Conservation (phyloP, 345 rosid species). For the Pugionium dolabratum region DNA sequence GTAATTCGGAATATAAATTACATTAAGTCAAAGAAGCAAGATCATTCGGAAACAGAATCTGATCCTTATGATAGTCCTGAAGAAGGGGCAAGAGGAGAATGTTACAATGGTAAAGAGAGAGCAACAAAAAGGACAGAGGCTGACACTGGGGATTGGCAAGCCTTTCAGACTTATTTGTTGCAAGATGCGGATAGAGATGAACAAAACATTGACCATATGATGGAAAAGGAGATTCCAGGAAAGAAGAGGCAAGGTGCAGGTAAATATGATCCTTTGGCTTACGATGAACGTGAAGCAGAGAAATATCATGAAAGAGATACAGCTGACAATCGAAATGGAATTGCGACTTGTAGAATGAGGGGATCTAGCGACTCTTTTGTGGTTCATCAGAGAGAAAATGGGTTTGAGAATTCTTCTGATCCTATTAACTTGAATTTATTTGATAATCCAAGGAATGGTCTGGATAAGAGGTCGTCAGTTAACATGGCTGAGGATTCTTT, state of each 20-base stretch:
- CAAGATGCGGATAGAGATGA: slow-evolving; percentile 81
- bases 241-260: slow-evolving; percentile 51
- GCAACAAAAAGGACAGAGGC: slow-evolving; percentile 48
- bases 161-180: slow-evolving; percentile 76
- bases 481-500: slow-evolving; percentile 76
- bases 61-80: slow-evolving; percentile 55
- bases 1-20: slow-evolving; percentile 87
- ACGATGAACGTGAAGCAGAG: slow-evolving; percentile 49
- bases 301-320: slow-evolving; percentile 49
- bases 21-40: slow-evolving; percentile 64
- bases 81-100: slow-evolving; percentile 44
- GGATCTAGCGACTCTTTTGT: slow-evolving; percentile 56
- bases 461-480: slow-evolving; percentile 50
- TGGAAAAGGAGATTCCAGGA: slow-evolving; percentile 59
- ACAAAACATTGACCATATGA: slow-evolving; percentile 45
- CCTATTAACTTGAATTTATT: slow-evolving; percentile 53
- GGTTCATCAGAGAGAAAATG: slow-evolving; percentile 47
- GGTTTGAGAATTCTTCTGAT: slow-evolving; percentile 48
- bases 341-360: slow-evolving; percentile 45
- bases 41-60: slow-evolving; percentile 58
- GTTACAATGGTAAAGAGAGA: slow-evolving; percentile 48
- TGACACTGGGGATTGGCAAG: slow-evolving; percentile 82
- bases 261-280: slow-evolving; percentile 61
- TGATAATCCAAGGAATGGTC: slow-evolving; percentile 47
- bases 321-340: slow-evolving; percentile 55